phyloP scores from a whole-genome alignment of 257 asterid genomes.

The Penstemon eatonii region DNA sequence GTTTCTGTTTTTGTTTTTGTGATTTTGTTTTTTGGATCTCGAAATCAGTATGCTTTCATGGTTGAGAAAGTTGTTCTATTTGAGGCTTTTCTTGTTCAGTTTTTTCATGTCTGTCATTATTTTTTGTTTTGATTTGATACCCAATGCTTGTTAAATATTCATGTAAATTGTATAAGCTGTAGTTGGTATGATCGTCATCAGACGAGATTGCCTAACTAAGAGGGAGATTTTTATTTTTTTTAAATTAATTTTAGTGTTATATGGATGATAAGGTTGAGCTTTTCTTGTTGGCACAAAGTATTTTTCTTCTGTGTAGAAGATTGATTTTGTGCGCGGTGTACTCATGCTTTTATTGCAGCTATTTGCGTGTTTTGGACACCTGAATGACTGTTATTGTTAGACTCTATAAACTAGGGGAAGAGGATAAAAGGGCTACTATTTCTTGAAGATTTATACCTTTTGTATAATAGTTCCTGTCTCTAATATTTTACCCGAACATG shows the following conservation, averaged over 20 bases:
- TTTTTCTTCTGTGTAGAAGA: background rate
- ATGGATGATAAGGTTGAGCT: background rate
- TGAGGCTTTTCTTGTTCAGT: background rate
- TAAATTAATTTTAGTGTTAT: background rate
- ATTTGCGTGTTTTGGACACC: background rate
- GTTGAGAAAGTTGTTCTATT: background rate
- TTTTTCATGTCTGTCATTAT: background rate
- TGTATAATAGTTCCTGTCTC: slow-evolving; percentile 21
- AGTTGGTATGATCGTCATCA: background rate
- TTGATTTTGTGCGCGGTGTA: background rate
- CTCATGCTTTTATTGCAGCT: background rate
- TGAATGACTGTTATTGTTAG: slow-evolving; percentile 3
- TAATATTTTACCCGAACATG: slow-evolving; percentile 33
- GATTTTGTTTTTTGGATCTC: slow-evolving; percentile 24
- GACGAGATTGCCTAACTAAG: slow-evolving; percentile 1
- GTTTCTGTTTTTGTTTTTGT: slow-evolving; percentile 1
- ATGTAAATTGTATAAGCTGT: background rate
- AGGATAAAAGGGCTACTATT: slow-evolving; percentile 25
- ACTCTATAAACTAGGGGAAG: slow-evolving; percentile 7
- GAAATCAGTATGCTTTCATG: background rate
- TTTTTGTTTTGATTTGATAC: background rate
- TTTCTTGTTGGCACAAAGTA: background rate
- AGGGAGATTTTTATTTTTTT: background rate
- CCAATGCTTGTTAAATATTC: background rate
- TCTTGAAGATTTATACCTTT: slow-evolving; percentile 18